These are phyloP conservation scores for Lepidium sativum DNA, from an alignment of 345 rosid species.

Conservation along the genomic window DNA sequence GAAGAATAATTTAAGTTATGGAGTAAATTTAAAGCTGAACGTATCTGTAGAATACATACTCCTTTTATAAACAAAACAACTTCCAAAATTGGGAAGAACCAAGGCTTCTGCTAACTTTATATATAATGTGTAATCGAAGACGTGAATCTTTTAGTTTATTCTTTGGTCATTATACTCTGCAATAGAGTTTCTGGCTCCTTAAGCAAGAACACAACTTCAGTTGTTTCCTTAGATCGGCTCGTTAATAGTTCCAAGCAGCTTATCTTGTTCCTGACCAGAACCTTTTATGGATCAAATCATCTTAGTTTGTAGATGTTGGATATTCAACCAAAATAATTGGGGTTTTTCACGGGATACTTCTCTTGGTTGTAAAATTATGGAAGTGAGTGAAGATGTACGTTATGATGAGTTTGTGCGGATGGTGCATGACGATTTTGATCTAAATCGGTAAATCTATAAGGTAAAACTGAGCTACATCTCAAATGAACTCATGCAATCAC, in stretches of 20 bases:
- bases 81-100: constrained; percentile 8
- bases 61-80: neutral
- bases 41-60: neutral
- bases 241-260: constrained; percentile 11
- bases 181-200: neutral
- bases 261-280: constrained; percentile 14
- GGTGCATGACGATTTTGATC: too few relatives aligned
- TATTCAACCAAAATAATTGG: too few relatives aligned
- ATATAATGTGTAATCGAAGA: neutral
- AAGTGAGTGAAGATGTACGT: too few relatives aligned
- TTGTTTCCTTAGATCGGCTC: constrained; percentile 9
- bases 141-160: neutral
- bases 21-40: neutral
- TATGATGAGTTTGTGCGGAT: too few relatives aligned
- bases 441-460: too few relatives aligned
- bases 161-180: neutral
- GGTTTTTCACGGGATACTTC: too few relatives aligned
- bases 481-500: too few relatives aligned
- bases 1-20: neutral
- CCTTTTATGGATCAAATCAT: too few relatives aligned
- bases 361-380: too few relatives aligned
- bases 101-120: neutral
- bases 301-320: too few relatives aligned
- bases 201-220: constrained; percentile 5
- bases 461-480: too few relatives aligned